A percentile compares a stretch with the other conserved stretches of the same genome.
These are phyloP conservation scores for Lactarius deliciosus DNA, from an alignment of 768 basidiomycete species.

Conservation along the genomic window DNA sequence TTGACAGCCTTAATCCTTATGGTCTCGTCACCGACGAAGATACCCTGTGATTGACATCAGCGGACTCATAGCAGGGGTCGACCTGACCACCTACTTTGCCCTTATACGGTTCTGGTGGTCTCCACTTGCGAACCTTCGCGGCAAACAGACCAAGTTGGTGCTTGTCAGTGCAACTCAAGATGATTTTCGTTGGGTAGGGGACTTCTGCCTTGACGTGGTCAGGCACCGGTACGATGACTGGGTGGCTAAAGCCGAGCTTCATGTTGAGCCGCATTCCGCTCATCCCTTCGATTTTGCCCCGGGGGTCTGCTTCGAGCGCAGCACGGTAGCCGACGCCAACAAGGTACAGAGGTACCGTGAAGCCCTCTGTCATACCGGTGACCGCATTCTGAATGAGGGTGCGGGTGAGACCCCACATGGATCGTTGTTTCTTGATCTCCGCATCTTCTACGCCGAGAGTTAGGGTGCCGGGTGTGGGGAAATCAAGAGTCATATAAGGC, in stretches of 20 bases:
- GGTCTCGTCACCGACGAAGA: constrained; percentile 91
- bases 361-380: constrained; percentile 85
- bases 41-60: constrained; percentile 54
- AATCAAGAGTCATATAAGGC: constrained; percentile 45
- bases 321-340: constrained; percentile 96
- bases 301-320: constrained; percentile 76
- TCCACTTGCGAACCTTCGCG: constrained; percentile 76
- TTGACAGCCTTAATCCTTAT: constrained; percentile 90
- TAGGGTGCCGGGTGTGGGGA: constrained; percentile 38
- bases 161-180: constrained; percentile 83
- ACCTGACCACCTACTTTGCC: constrained; percentile 73
- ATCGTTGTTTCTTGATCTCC: constrained; percentile 70
- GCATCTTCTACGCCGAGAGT: constrained; percentile 54
- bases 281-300: constrained; percentile 52
- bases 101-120: constrained; percentile 96
- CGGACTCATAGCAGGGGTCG: constrained; percentile 14
- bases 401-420: constrained; percentile 95
- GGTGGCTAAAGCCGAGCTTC: constrained; percentile 92
- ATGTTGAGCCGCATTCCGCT: constrained; percentile 75
- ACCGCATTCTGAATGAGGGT: constrained; percentile 89
- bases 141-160: constrained; percentile 85
- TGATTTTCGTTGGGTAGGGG: constrained; percentile 79
- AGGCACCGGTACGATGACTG: constrained; percentile 81
- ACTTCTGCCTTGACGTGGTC: constrained; percentile 77
- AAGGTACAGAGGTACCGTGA: constrained; percentile 77